Base-by-base conservation (phyloP, 192 early-diverging fungal genomes). In the Geosiphon pyriformis region DNA sequence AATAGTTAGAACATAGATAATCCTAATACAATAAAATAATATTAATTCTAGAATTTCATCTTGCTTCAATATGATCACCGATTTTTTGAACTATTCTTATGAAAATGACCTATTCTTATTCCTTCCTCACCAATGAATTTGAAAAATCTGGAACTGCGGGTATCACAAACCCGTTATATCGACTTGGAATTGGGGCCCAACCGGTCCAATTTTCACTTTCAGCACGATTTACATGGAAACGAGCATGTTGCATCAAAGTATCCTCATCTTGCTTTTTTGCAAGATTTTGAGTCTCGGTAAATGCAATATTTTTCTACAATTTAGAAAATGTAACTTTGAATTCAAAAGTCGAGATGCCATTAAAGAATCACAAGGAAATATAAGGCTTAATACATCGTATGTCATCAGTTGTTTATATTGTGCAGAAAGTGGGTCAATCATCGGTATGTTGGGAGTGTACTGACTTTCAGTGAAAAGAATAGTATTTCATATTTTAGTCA, bases 161-260 rank as follows among this genome's bases (percentile, higher is more conserved):
- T 26, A 55, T 55, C 53, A 55, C 12, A 23, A 20, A 55, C 25
- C 53, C 53, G 12, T 55, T 55, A 55, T 55, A 55, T 55, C 53
- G 1, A 29, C 53, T 55, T 22, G 53, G 53, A 23, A 55, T 23
- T 12, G 53, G 22, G 23, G 23, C 53, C 12, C 12, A 29, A 55
- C 18, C 25, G 2, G 53, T 55, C 22, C 22, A 29, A 55, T 23
- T 20, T 55, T 55, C 11, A 55, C 12, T 12, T 55, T 55, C 53
- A 20, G 27, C 12, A 20, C 25, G 22, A 27, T 23, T 12, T 29
- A 27, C 11, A 20, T 55, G 20, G 23, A 55, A 55, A 0, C 25
- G 0, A 27, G 53, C 53, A 55, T 26, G 27, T 55, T 3, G 2
- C 53, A 12, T 26, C 11, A 55, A 55, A 2, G 53, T 1, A 20